These are phyloP conservation scores for Castanopsis chinensis DNA, from an alignment of 306 rosid genomes.

Conservation along the genomic window DNA sequence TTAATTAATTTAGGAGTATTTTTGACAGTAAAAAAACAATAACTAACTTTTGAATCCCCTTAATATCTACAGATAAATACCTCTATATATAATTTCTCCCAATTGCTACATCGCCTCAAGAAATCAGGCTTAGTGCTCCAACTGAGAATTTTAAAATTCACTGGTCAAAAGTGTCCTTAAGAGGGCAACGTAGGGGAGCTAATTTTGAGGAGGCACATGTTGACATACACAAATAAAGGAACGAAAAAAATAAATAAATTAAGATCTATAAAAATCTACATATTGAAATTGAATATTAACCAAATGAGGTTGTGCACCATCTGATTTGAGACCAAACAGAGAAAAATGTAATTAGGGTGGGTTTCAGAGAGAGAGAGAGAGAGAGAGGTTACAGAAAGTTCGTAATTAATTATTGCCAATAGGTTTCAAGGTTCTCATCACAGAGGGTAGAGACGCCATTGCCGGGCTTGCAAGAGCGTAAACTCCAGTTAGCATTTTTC, in stretches of 20 bases:
- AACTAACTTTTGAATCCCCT: too few species aligned
- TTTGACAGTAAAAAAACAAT: too few species aligned
- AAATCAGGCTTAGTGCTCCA: constrained; percentile 58
- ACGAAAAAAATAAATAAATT: too few species aligned
- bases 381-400: not conserved
- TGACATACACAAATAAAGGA: too few species aligned
- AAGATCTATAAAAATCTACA: not conserved
- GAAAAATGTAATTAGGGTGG: not conserved
- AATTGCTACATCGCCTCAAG: constrained; percentile 59
- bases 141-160: constrained; percentile 32
- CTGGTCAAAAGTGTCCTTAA: constrained; percentile 7
- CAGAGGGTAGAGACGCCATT: constrained; percentile 81
- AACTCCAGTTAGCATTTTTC: constrained; percentile 91
- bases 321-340: constrained; percentile 57
- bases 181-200: too few species aligned
- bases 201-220: not conserved
- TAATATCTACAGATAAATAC: too few species aligned
- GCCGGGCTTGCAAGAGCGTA: constrained; percentile 92
- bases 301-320: constrained; percentile 91
- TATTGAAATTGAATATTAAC: constrained; percentile 83
- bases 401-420: constrained; percentile 62
- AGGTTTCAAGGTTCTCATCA: constrained; percentile 73
- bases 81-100: constrained; percentile 24
- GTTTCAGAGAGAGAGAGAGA: not conserved
- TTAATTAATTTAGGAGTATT: too few species aligned